Conservation (phyloP, 352 stramenopile species). For the Phytophthora foliorum region DNA sequence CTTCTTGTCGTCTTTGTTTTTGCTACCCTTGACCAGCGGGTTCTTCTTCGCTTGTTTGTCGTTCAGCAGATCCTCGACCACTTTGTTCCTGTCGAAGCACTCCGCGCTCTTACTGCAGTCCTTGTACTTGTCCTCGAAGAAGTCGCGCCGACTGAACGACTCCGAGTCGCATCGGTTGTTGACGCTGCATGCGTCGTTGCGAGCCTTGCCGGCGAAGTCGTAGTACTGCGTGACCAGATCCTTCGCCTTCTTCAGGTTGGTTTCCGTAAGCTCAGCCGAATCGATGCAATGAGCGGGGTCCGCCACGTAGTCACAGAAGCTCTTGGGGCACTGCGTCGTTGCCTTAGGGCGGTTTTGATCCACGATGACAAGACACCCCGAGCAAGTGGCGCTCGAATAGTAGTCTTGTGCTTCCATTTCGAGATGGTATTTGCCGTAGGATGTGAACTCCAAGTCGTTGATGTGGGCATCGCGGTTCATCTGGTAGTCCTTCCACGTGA, state of each 20-base stretch:
- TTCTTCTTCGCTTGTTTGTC: constrained; percentile 40
- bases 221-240: constrained; percentile 43
- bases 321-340: constrained; percentile 47
- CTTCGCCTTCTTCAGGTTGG: constrained; percentile 43
- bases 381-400: constrained; percentile 44
- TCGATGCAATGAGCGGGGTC: constrained; percentile 11
- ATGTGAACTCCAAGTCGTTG: constrained; percentile 49
- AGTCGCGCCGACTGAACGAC: constrained; percentile 47
- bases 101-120: constrained; percentile 20
- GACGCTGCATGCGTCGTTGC: constrained; percentile 63
- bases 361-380: constrained; percentile 63
- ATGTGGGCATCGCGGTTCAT: constrained; percentile 42
- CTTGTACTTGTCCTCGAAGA: constrained; percentile 48
- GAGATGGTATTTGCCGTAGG: constrained; percentile 68
- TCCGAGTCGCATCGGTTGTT: constrained; percentile 58
- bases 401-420: constrained; percentile 67
- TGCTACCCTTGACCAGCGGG: constrained; percentile 34
- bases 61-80: constrained; percentile 37
- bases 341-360: constrained; percentile 60
- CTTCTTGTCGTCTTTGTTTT: constrained; percentile 19
- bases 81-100: constrained; percentile 46
- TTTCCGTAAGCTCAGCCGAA: constrained; percentile 35
- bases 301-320: constrained; percentile 46
- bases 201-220: constrained; percentile 48
- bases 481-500: constrained; percentile 72